A percentile compares a stretch with the other conserved stretches of the same genome.
Evolutionary conservation across 148 eudicot genomes (phyloP).

Genomic region (Beta vulgaris): DNA sequence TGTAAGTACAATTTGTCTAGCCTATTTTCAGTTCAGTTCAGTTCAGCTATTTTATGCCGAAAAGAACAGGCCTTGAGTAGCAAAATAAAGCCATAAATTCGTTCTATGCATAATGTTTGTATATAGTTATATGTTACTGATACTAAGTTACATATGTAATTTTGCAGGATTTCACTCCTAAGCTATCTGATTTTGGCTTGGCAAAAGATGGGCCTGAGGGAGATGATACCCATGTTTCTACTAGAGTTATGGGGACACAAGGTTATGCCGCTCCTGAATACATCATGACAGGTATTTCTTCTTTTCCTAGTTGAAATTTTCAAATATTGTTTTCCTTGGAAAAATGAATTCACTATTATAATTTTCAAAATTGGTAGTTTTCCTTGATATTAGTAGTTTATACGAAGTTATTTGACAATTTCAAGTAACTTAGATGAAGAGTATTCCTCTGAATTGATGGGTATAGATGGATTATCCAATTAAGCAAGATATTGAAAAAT

Average conservation of each 20-base stretch:
- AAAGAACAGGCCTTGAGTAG: too few species aligned
- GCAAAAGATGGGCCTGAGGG: slow-evolving; percentile 90
- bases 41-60: too few species aligned
- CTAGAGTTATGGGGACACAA: slow-evolving; percentile 81
- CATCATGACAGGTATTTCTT: slow-evolving; percentile 59
- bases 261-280: slow-evolving; percentile 94
- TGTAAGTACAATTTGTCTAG: slow-evolving; percentile 41
- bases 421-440: background rate
- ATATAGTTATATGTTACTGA: slow-evolving; percentile 9
- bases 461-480: background rate
- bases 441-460: slow-evolving; percentile 3
- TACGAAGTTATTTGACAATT: background rate
- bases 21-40: too few species aligned
- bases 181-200: slow-evolving; percentile 76
- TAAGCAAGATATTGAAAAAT: background rate
- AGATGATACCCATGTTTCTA: slow-evolving; percentile 75
- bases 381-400: background rate
- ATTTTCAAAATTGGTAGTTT: background rate
- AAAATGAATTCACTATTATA: background rate
- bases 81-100: background rate
- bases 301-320: background rate
- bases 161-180: slow-evolving; percentile 65
- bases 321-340: background rate
- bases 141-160: background rate
- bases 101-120: background rate